Conservation (phyloP, 805 yeast genomes). For the Torulaspora maleeae region DNA sequence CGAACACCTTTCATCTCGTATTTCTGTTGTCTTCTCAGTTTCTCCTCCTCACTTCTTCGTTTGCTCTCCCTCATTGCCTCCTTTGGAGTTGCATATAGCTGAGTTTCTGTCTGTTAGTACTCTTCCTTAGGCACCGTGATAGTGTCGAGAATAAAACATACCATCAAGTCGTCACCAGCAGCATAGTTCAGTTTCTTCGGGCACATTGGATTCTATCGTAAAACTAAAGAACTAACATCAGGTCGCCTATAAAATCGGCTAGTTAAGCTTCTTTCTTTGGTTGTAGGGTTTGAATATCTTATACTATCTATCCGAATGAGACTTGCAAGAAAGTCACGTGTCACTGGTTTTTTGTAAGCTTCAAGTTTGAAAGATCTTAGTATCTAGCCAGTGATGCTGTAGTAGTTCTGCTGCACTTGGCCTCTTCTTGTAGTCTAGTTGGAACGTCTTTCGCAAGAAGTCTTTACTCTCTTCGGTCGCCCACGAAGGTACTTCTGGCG, state of each 20-base stretch:
- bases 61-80: slow-evolving; percentile 33
- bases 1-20: slow-evolving; percentile 17
- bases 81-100: slow-evolving; percentile 36
- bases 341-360: background rate
- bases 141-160: slow-evolving; percentile 9
- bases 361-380: slow-evolving; percentile 17
- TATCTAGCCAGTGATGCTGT: slow-evolving; percentile 42
- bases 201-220: slow-evolving; percentile 20
- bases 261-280: background rate
- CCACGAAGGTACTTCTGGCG: slow-evolving; percentile 77
- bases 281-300: no score
- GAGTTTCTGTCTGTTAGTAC: slow-evolving; percentile 11
- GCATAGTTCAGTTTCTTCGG: slow-evolving; percentile 33
- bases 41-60: slow-evolving; percentile 27
- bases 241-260: background rate
- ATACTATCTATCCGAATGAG: no score
- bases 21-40: slow-evolving; percentile 22
- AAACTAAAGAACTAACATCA: background rate
- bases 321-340: background rate
- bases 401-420: slow-evolving; percentile 69
- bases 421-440: slow-evolving; percentile 65
- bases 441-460: slow-evolving; percentile 65
- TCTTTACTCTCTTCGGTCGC: slow-evolving; percentile 63
- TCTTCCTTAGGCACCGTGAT: background rate
- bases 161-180: slow-evolving; percentile 34